Conservation (phyloP, 352 stramenopile species). For the Phytophthora pistaciae region DNA sequence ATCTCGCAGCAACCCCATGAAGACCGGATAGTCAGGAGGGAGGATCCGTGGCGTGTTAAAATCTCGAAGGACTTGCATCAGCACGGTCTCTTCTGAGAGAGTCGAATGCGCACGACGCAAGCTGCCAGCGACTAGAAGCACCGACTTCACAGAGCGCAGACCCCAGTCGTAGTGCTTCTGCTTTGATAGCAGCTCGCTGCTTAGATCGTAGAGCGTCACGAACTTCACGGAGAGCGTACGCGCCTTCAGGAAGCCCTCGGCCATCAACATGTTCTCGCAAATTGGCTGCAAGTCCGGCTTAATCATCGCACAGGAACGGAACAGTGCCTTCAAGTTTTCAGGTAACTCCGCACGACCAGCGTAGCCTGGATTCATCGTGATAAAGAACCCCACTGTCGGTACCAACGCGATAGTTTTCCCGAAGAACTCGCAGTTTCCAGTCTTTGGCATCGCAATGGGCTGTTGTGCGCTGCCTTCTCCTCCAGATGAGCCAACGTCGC, state of each 20-base stretch:
- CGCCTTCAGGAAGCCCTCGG: slow-evolving; percentile 92
- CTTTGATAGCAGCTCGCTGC: slow-evolving; percentile 85
- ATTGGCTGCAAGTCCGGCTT: slow-evolving; percentile 92
- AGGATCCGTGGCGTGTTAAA: slow-evolving; percentile 97
- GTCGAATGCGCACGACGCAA: slow-evolving; percentile 90
- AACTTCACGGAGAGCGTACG: slow-evolving; percentile 89
- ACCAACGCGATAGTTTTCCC: slow-evolving; percentile 87
- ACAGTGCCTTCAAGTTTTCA: slow-evolving; percentile 94
- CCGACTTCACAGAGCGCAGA: slow-evolving; percentile 95
- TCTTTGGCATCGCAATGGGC: slow-evolving; percentile 44
- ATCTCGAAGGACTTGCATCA: slow-evolving; percentile 96
- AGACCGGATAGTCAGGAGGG: slow-evolving; percentile 93
- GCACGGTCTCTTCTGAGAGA: slow-evolving; percentile 90
- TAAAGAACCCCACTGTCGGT: slow-evolving; percentile 92
- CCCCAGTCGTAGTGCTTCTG: slow-evolving; percentile 97
- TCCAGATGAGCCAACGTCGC: slow-evolving; percentile 19
- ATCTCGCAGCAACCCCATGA: slow-evolving; percentile 94
- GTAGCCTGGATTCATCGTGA: slow-evolving; percentile 96
- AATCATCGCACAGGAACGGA: slow-evolving; percentile 94
- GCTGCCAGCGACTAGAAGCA: slow-evolving; percentile 95
- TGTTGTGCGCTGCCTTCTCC: slow-evolving; percentile 33
- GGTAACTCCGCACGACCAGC: slow-evolving; percentile 91
- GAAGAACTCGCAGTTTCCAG: slow-evolving; percentile 91
- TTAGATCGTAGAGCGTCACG: slow-evolving; percentile 92
- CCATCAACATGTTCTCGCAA: slow-evolving; percentile 97